Evolutionary conservation across 805 yeast genomes (phyloP).

Genomic region (Monosporozyma unispora): DNA sequence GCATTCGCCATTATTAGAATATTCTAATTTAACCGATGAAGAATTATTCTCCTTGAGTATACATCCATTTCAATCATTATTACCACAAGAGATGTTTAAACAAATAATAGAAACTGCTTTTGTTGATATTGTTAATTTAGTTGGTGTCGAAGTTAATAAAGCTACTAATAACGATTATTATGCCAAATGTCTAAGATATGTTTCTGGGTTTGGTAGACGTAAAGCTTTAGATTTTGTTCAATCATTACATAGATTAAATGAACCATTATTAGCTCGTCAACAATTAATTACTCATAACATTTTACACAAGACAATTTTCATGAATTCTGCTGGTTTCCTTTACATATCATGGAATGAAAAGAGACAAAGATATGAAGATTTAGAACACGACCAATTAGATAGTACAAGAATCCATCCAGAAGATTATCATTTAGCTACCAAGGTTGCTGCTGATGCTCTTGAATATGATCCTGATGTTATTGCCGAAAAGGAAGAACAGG

Average conservation of each 20-base stretch:
- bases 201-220: constrained; percentile 92
- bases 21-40: constrained; percentile 61
- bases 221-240: constrained; percentile 82
- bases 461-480: constrained; percentile 93
- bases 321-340: constrained; percentile 87
- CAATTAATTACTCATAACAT: constrained; percentile 77
- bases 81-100: constrained; percentile 52
- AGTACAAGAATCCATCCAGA: constrained; percentile 97
- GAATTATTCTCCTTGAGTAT: constrained; percentile 61
- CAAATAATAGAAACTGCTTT: constrained; percentile 70
- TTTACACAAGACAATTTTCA: constrained; percentile 70
- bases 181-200: constrained; percentile 63
- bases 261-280: constrained; percentile 61
- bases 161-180: constrained; percentile 65
- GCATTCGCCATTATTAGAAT: constrained; percentile 90
- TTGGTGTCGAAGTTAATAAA: constrained; percentile 88
- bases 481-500: constrained; percentile 43
- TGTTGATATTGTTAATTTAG: constrained; percentile 84
- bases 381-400: constrained; percentile 75
- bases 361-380: constrained; percentile 35
- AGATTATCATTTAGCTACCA: constrained; percentile 90
- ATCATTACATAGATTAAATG: constrained; percentile 52
- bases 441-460: constrained; percentile 96
- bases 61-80: constrained; percentile 62
- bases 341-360: constrained; percentile 58